Evolutionary conservation across 2,329 filamentous ascomycete species (phyloP), one percentile per base, ranked within the genome.

Genomic region (Exophiala lecanii-corni): DNA sequence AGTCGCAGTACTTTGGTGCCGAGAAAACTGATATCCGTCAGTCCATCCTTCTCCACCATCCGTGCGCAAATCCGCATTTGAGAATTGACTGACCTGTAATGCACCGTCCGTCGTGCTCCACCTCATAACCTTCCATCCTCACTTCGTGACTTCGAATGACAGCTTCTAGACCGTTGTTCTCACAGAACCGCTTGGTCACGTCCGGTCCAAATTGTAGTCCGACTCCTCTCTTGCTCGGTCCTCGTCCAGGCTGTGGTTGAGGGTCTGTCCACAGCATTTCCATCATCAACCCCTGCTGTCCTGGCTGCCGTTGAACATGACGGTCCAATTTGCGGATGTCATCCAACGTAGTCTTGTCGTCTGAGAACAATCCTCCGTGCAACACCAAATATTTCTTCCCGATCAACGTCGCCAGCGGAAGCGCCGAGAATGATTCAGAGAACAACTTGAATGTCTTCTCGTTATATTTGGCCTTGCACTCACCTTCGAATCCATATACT

Each of bases 261-360:
- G 92, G 92, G 62, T 98, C 92, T 1, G 92, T 97, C 92, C 92
- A 98, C 35, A 98, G 78, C 92, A 98, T 98, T 69, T 98, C 92
- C 92, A 98, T 98, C 92, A 98, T 98, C 57, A 98, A 71, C 10
- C 92, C 92, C 36, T 85, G 72, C 65, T 98, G 92, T 21, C 92
- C 92, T 2, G 92, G 91, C 60, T 97, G 91, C 49, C 87, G 78
- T 68, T 97, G 92, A 63, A 79, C 81, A 69, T 96, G 89, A 54
- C 91, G 77, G 67, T 97, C 83, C 45, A 97, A 73, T 69, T 94
- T 94, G 55, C 92, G 81, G 55, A 98, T 94, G 61, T 98, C 91
- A 55, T 97, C 87, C 39, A 98, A 71, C 1, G 86, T 89, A 51
- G 91, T 76, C 55, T 86, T 92, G 67, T 98, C 92, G 39, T 57